Base-by-base conservation (phyloP, 768 basidiomycete species). In the Mycena capillaripes region DNA sequence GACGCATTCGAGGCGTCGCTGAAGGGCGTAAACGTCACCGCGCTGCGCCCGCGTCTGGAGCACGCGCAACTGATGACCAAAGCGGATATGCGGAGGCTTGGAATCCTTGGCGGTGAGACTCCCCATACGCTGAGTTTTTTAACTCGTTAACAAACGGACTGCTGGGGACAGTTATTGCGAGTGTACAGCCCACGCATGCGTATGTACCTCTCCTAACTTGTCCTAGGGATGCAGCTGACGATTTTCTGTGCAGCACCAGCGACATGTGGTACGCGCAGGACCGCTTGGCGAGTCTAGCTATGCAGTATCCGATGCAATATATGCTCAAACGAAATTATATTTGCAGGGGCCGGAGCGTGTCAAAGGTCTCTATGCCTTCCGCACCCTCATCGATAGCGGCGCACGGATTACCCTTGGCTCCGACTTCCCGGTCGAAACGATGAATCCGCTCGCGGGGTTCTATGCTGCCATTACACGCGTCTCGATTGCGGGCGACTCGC, bases 171-270 rank as follows among this genome's bases (percentile, higher is more conserved):
- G 95, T 98, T 23, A 93, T 97, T 75, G 89, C 93, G 2, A 97
- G 96, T 73, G 95, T 97, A 3, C 97, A 98, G 78, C 97, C 97
- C 0, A 97, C 95, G 1, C 96, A 98, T 78, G 95, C 93, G 89
- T 95, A 82, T 82, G 91, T 83, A 27, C 11, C n/a, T 34, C 44
- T 21, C 34, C 46, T 3, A 12, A 11, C 56, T 38, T 59, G 32
- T 25, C 32, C 14, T 21, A 9, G 23, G 23, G 5, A 30, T 60
- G 8, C 14, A 10, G 34, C 21, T 70, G 21, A 75, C 42, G 17
- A 40, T 34, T 14, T 7, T 5, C 21, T 27, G 61, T 44, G 29
- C 74, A 94, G 93, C 67, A 94, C 90, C 46, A 96, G 92, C 61
- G 95, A 97, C 70, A 98, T 98, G 97, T 89, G 90, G 84, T 98